Conservation (phyloP, 345 rosid species). For the Sonneratia alba region DNA sequence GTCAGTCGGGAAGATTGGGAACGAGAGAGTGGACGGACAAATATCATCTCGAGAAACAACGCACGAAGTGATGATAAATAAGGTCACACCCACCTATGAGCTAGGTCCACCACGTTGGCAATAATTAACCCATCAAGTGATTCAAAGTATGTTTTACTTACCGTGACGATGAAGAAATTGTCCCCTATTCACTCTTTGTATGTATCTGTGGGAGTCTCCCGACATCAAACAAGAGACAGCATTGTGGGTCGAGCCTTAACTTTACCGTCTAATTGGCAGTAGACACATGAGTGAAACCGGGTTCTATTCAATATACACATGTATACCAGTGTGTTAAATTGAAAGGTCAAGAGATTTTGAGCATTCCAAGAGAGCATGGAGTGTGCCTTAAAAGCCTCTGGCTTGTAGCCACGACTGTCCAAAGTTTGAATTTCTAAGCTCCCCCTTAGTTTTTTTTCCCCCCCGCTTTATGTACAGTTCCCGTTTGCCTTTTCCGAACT, state of each 20-base stretch:
- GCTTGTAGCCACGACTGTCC: background rate
- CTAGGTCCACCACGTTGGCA: background rate
- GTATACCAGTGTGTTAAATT: background rate
- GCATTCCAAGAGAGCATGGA: background rate
- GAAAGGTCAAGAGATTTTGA: background rate
- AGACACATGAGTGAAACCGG: background rate
- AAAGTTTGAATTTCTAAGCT: background rate
- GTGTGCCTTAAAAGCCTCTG: background rate
- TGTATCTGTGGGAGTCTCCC: background rate
- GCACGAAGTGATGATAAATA: background rate
- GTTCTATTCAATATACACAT: background rate
- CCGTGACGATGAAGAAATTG: constrained; percentile 4
- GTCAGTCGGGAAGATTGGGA: no score
- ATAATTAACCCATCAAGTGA: background rate
- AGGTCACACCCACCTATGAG: background rate
- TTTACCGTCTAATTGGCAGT: background rate
- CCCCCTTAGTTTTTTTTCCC: background rate
- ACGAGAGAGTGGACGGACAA: no score
- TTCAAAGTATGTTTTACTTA: background rate
- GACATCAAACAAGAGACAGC: constrained; percentile 2
- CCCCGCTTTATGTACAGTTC: no score
- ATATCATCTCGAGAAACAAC: no score
- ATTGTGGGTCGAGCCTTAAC: constrained; percentile 9
- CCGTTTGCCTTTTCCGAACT: no score
- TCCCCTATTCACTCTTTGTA: background rate